These are phyloP conservation scores for Nemania abortiva DNA, from an alignment of 2,329 filamentous ascomycete species.

Conservation along the genomic window DNA sequence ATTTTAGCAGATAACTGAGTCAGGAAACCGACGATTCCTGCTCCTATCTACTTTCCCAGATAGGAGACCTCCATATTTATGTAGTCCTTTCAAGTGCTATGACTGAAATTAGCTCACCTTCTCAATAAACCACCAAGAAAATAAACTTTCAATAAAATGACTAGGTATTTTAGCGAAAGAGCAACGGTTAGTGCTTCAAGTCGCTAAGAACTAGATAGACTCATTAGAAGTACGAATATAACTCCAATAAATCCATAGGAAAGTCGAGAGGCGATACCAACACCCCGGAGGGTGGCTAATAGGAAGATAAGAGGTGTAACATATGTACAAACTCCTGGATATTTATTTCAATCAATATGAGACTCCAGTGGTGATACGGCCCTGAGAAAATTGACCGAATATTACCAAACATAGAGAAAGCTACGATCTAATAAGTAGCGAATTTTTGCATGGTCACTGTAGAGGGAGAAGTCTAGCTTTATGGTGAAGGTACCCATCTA, in stretches of 20 bases:
- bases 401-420: background rate
- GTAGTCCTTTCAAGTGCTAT: no score
- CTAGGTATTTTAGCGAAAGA: background rate
- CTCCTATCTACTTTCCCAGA: no score
- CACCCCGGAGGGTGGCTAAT: background rate
- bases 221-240: background rate
- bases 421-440: background rate
- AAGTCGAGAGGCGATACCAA: background rate
- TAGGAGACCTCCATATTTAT: no score
- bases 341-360: background rate
- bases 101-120: no score
- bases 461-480: background rate
- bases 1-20: background rate
- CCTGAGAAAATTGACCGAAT: background rate
- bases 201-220: background rate
- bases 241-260: background rate
- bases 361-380: background rate
- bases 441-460: background rate
- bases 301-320: background rate
- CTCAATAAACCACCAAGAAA: no score
- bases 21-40: no score
- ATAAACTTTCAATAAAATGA: background rate
- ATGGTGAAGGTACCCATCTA: background rate
- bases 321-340: background rate
- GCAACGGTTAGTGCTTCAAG: background rate